Base-by-base conservation (phyloP, 805 yeast species). In the Limtongia smithiae region DNA sequence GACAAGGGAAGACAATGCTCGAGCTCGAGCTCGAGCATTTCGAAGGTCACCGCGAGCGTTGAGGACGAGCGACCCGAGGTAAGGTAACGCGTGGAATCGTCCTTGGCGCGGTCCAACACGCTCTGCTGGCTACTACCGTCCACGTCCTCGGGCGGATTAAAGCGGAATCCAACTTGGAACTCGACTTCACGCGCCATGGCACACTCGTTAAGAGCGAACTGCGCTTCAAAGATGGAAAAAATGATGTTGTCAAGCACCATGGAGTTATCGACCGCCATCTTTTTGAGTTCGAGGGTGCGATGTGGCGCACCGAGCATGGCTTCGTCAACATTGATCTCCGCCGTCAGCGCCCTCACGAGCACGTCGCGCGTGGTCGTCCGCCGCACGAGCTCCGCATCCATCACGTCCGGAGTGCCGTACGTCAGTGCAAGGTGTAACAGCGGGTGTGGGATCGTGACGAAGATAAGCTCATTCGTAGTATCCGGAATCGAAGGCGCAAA, bases 401-500 rank as follows among this genome's bases (percentile, higher is more conserved):
- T 27, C 22, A 41, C 35, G 12, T 38, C 34, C n/a, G 46, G 25
- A 3, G 53, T 41, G 27, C 40, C 22, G 32, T 37, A 40, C 6
- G 37, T 12, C 5, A 54, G 46, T 4, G 55, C 46, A 12, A 48
- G 49, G 14, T 36, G 43, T 8, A 45, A 43, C 20, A 54, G 24
- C 22, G 58, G 56, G 37, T 54, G 58, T 24, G 58, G 52, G 17
- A 54, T 37, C 11, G 58, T 36, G 30, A 46, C 31, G 12, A 54
- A 36, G 9, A 38, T 33, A 28, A 54, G 46, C 9, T 34, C 18
- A 12, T 22, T 21, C 18, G 45, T 8, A 11, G 36, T 7, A 27
- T 36, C 47, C 14, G 48, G 32, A n/a, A 54, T 39, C n/a, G 39
- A 17, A 18, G 42, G 12, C 12, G 28, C 34, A 4, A 41, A 15